A percentile compares a stretch with the other conserved stretches of the same genome.
These are phyloP conservation scores for Leptosphaerulina australis DNA, from an alignment of 2,329 filamentous ascomycete species.

Conservation along the genomic window DNA sequence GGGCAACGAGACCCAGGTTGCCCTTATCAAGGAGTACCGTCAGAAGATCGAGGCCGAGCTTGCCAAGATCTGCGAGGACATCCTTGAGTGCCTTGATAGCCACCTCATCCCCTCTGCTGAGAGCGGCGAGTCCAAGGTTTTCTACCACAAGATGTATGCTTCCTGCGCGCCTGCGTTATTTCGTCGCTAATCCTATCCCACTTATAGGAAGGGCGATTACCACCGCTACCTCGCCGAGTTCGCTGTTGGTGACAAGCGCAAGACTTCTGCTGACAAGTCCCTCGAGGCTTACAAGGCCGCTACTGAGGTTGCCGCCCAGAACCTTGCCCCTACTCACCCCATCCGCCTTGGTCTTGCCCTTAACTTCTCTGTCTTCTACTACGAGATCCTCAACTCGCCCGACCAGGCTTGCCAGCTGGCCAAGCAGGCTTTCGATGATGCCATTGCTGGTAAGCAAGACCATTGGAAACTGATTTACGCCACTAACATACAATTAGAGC, in stretches of 20 bases:
- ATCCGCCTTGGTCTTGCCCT: conserved; percentile 90
- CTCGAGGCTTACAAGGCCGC: conserved; percentile 97
- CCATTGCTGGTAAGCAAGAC: conserved; percentile 74
- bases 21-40: conserved; percentile 96
- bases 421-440: conserved; percentile 95
- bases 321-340: conserved; percentile 88
- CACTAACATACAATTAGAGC: conserved; percentile 63
- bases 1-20: conserved; percentile 90
- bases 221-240: conserved; percentile 99
- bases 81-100: conserved; percentile 91
- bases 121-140: conserved; percentile 97
- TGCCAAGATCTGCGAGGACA: conserved; percentile 96
- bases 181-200: conserved; percentile 29
- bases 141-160: conserved; percentile 97
- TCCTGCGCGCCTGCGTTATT: not conserved
- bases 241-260: conserved; percentile 91
- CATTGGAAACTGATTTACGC: conserved; percentile 1
- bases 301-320: conserved; percentile 86
- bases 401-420: conserved; percentile 98
- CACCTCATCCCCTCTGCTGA: conserved; percentile 93
- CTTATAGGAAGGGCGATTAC: conserved; percentile 94
- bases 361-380: conserved; percentile 99
- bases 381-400: conserved; percentile 98
- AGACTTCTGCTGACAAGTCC: conserved; percentile 90
- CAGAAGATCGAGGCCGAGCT: conserved; percentile 98